Base-by-base conservation (phyloP, 2,329 filamentous ascomycete species). In the Penicillium sp. region DNA sequence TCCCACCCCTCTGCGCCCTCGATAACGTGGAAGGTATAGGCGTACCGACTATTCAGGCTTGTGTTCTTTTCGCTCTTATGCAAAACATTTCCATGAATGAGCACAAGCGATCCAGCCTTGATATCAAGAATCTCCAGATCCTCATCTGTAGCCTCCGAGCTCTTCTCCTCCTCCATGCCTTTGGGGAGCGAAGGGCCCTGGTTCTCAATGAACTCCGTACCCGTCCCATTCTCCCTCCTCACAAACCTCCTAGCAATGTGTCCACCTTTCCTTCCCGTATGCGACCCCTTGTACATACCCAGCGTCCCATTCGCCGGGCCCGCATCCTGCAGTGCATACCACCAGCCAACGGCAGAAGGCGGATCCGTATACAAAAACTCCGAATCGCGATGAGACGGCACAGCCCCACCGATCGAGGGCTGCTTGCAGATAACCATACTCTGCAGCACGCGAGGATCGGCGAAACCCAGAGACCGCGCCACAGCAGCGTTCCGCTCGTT, bases 351-450 rank as follows among this genome's bases (percentile, higher is more conserved):
- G 0, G 94, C 94, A 38, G 85, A 89, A 1, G 93, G 93, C 37
- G 90, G 89, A 62, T 92, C 79, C 1, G 94, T 97, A 73, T 96
- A 97, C 59, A 99, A 66, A 66, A 97, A 99, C 1, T 91, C 92
- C 62, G 85, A 90, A 74, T 97, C 93, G 76, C 96, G 92, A 73
- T 99, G 94, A 22, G 91, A 85, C 1, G 89, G 91, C 42, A 97
- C 94, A 2, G 89, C 89, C 22, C 90, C 93, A 29, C 94, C 94
- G 51, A 97, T 97, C 76, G 95, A 90, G 22, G 94, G 92, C 77
- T 97, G 93, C 75, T 99, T 99, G 84, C 92, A 97, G 66, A 99
- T 97, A 29, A 97, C 82, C 94, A 99, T 99, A 72, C 89, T 94
- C 79, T 99, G 94, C 50, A 99, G 80, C 5, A 88, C 81, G 20